phyloP scores from a whole-genome alignment of 176 grass and related monocot species.

The Zea luxurians region DNA sequence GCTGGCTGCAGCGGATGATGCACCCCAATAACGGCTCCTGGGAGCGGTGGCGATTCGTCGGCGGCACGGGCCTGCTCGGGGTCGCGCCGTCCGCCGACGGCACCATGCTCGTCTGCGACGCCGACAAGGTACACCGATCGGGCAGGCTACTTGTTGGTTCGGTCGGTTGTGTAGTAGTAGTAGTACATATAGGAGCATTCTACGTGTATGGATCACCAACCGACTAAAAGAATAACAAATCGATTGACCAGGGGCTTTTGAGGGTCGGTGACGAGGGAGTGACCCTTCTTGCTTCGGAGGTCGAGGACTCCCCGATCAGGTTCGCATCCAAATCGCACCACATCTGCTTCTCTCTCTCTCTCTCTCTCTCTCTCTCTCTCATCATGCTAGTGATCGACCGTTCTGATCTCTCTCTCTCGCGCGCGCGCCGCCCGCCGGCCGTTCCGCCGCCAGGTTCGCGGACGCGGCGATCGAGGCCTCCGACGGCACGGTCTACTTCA shows the following conservation, averaged over 20 bases:
- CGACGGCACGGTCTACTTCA: constrained; percentile 80
- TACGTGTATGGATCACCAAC: neutral
- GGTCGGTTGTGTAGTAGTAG: no score
- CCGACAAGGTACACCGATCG: constrained; percentile 43
- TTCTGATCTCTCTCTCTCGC: neutral
- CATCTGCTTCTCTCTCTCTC: no score
- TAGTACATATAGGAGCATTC: neutral
- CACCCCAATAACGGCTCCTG: constrained; percentile 50
- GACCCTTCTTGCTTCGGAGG: constrained; percentile 56
- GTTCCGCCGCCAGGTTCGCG: constrained; percentile 39
- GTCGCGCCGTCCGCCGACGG: constrained; percentile 49
- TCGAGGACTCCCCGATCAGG: constrained; percentile 52
- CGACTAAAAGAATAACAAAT: no score
- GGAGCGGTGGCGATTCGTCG: constrained; percentile 68
- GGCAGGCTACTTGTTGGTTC: neutral
- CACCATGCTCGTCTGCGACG: constrained; percentile 67
- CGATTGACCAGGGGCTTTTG: constrained; percentile 51
- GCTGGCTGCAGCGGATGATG: constrained; percentile 83
- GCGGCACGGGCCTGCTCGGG: constrained; percentile 54
- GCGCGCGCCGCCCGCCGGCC: neutral
- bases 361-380: neutral
- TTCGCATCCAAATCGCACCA: constrained; percentile 19
- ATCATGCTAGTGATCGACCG: neutral
- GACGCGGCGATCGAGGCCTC: constrained; percentile 60
- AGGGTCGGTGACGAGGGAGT: constrained; percentile 55